Evolutionary conservation across 1,284 basidiomycete species (phyloP).

Genomic region (Spongiforma sp.): DNA sequence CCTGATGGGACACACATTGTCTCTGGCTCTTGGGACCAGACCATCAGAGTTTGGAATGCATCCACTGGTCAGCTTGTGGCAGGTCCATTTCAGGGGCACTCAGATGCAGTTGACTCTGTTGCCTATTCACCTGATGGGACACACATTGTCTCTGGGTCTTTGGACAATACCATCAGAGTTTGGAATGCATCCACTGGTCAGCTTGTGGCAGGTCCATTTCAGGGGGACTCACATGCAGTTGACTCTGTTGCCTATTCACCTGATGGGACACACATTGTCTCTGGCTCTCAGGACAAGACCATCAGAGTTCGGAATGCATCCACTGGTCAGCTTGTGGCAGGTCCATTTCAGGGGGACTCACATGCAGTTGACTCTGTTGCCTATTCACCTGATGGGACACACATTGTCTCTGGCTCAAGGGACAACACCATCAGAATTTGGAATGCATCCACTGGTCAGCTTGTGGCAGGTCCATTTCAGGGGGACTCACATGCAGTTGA

Average conservation of each 20-base stretch:
- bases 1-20: neutral
- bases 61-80: too few relatives aligned
- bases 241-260: neutral
- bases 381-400: too few relatives aligned
- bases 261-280: neutral
- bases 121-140: neutral
- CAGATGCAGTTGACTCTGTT: too few relatives aligned
- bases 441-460: too few relatives aligned
- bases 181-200: neutral
- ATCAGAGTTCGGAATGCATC: neutral
- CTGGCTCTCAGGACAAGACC: neutral
- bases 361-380: too few relatives aligned
- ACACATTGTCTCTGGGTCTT: neutral
- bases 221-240: neutral
- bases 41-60: neutral
- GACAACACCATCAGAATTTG: too few relatives aligned
- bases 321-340: too few relatives aligned
- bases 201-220: neutral
- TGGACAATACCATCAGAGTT: neutral
- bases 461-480: too few relatives aligned
- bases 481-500: too few relatives aligned
- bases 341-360: too few relatives aligned
- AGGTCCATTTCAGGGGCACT: too few relatives aligned
- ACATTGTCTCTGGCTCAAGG: too few relatives aligned
- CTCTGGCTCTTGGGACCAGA: neutral